phyloP scores from a whole-genome alignment of 78 protist genomes.

The Monosiga brevicollis region DNA sequence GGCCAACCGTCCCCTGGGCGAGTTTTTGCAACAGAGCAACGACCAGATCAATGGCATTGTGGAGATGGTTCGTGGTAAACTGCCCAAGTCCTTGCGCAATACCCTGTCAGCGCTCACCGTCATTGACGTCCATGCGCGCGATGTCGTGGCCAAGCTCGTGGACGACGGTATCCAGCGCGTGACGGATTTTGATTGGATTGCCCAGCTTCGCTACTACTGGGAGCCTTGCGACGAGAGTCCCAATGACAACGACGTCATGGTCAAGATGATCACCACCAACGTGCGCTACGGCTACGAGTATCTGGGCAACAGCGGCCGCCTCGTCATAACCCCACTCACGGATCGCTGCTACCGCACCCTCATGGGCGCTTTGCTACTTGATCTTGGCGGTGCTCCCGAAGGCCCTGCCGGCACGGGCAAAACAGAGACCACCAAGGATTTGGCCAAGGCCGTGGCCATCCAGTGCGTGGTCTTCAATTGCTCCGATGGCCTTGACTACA shows the following conservation, averaged over 20 bases:
- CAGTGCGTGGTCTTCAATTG: slow-evolving; percentile 83
- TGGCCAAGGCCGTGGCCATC: slow-evolving; percentile 66
- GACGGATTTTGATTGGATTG: slow-evolving; percentile 70
- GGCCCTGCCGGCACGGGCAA: slow-evolving; percentile 88
- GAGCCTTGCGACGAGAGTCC: too few species aligned
- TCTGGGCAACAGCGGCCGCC: slow-evolving; percentile 67
- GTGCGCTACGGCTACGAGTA: slow-evolving; percentile 68
- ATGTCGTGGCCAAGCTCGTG: slow-evolving; percentile 41
- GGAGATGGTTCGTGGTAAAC: slow-evolving; percentile 34
- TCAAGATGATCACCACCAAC: slow-evolving; percentile 34
- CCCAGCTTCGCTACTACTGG: slow-evolving; percentile 64
- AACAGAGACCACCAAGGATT: slow-evolving; percentile 75
- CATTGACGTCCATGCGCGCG: slow-evolving; percentile 72
- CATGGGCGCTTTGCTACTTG: slow-evolving; percentile 59
- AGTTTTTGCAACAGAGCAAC: background rate
- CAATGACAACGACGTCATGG: slow-evolving; percentile 16
- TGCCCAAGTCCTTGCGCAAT: slow-evolving; percentile 17
- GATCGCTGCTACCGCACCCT: slow-evolving; percentile 68
- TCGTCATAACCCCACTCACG: slow-evolving; percentile 78
- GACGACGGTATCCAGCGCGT: background rate
- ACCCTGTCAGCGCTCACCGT: slow-evolving; percentile 58
- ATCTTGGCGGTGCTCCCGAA: slow-evolving; percentile 77
- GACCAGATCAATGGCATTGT: slow-evolving; percentile 32
- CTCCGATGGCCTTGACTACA: slow-evolving; percentile 48
- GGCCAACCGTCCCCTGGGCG: slow-evolving; percentile 18